These are phyloP conservation scores for Oryza brachyantha DNA, from an alignment of 176 grass and related monocot genomes.

Conservation along the genomic window DNA sequence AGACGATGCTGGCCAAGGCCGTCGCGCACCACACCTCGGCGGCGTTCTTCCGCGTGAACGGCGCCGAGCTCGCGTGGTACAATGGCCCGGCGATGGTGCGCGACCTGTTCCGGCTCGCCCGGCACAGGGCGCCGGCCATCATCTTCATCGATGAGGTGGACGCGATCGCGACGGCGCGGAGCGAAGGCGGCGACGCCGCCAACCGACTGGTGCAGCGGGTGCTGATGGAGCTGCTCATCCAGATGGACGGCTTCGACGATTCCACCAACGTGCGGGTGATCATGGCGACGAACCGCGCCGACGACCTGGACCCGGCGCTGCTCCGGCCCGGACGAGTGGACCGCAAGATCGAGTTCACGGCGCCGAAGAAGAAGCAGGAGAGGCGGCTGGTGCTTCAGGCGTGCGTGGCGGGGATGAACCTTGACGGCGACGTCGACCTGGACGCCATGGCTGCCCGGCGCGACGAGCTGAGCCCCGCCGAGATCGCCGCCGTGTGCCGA, in stretches of 20 bases:
- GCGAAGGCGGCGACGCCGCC: neutral
- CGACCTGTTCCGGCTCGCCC: constrained; percentile 42
- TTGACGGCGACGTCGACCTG: neutral
- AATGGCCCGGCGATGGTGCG: constrained; percentile 30
- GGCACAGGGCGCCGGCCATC: constrained; percentile 29
- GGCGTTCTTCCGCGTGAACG: constrained; percentile 38
- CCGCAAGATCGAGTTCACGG: constrained; percentile 39
- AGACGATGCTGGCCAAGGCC: constrained; percentile 46
- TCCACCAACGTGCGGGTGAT: constrained; percentile 33
- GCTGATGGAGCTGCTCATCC: constrained; percentile 44
- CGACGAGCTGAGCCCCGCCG: constrained; percentile 21
- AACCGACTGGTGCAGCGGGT: constrained; percentile 29
- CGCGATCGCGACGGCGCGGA: constrained; percentile 29
- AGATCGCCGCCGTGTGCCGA: constrained; percentile 41
- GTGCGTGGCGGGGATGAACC: constrained; percentile 26
- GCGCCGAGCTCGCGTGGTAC: neutral
- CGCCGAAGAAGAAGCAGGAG: neutral
- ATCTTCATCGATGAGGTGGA: constrained; percentile 53
- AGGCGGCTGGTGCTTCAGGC: neutral
- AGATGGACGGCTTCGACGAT: constrained; percentile 49
- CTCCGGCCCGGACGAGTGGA: constrained; percentile 41
- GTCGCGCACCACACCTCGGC: constrained; percentile 44
- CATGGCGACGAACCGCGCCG: constrained; percentile 48
- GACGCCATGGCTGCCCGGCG: neutral
- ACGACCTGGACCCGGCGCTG: constrained; percentile 36